Base-by-base conservation (phyloP, 768 basidiomycete genomes). In the Boletus huronensis region DNA sequence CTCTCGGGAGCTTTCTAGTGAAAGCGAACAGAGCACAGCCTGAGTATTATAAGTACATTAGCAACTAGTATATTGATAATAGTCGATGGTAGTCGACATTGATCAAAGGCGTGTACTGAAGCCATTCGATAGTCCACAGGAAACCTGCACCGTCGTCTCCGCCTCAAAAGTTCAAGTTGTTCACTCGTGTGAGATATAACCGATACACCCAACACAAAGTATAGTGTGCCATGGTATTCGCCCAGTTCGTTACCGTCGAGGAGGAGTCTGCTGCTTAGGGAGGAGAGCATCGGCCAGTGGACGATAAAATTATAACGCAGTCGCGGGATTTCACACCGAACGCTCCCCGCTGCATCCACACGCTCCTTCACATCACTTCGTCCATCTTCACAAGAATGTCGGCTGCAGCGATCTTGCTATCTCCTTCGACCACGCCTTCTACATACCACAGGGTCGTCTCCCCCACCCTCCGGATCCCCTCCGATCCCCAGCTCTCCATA, bases 401-500 rank as follows among this genome's bases (percentile, higher is more conserved):
- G 17, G 62, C 76, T 31, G 73, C 80, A 42, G 71, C 79, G 19
- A 73, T 76, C 40, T 59, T 78, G 40, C 69, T 82, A 35, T 64
- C 78, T 35, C 72, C 78, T 32, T 66, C 73, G 17, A 60, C 57
- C 19, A 82, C 80, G 6, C 82, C 82, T 10, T 58, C 75, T 6
- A 77, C 82, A 45, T 90, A 90, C 67, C 85, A 87, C 64, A 80
- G 80, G 50, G 80, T 88, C 26, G 63, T 85, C 53, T 86, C 85
- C 5, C 74, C 80, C 6, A 79, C 80, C 16, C 72, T 90, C 13
- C 68, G 53, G 31, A 66, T 88, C 47, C 80, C 85, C n/a, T 69
- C 76, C 19, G 77, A 83, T 52, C 71, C 77, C 23, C 69, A 69
- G 31, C 56, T 72, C 6, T 68, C 85, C 17, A 78, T 87, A 36